Evolutionary conservation across 2,329 filamentous ascomycete genomes (phyloP).

Genomic region (Penicillium concentricum): DNA sequence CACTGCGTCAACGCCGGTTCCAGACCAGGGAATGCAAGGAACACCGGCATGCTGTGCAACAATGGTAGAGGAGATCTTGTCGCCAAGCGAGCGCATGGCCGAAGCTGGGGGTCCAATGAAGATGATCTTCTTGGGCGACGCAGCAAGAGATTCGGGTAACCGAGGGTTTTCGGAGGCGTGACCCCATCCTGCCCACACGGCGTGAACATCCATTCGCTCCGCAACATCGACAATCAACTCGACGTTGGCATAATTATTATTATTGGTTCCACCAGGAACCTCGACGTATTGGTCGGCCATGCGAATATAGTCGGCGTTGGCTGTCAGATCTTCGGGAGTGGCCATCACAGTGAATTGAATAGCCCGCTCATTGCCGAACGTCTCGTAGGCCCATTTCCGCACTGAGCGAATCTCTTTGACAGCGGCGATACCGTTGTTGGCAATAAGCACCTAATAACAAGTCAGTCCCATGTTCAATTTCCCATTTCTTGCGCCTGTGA

Average conservation of each 20-base stretch:
- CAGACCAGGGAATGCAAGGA: slow-evolving; percentile 99
- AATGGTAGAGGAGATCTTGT: slow-evolving; percentile 99
- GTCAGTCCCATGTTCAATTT: slow-evolving; percentile 12
- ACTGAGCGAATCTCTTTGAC: slow-evolving; percentile 99
- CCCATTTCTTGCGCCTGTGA: too few species aligned
- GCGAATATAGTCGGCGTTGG: slow-evolving; percentile 98
- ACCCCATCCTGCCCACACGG: slow-evolving; percentile 98
- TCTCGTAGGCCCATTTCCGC: slow-evolving; percentile 99
- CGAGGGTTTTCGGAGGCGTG: slow-evolving; percentile 99
- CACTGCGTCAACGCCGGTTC: slow-evolving; percentile 83
- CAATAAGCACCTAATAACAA: slow-evolving; percentile 81
- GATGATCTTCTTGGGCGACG: slow-evolving; percentile 96
- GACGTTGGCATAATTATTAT: slow-evolving; percentile 99
- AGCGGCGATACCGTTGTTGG: slow-evolving; percentile 99
- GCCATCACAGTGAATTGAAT: slow-evolving; percentile 99
- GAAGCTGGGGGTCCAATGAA: slow-evolving; percentile 98
- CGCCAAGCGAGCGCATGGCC: slow-evolving; percentile 96
- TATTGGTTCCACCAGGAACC: slow-evolving; percentile 97
- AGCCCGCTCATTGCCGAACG: slow-evolving; percentile 94
- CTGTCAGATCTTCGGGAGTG: slow-evolving; percentile 93
- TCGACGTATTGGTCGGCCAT: slow-evolving; percentile 99
- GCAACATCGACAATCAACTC: slow-evolving; percentile 98
- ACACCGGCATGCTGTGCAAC: slow-evolving; percentile 96
- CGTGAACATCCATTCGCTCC: slow-evolving; percentile 97
- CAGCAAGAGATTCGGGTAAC: slow-evolving; percentile 90